Percentiles rank a stretch among this genome's conserved stretches.
Evolutionary conservation across 2,329 filamentous ascomycete genomes (phyloP).

Genomic region (Fusarium xylarioides): DNA sequence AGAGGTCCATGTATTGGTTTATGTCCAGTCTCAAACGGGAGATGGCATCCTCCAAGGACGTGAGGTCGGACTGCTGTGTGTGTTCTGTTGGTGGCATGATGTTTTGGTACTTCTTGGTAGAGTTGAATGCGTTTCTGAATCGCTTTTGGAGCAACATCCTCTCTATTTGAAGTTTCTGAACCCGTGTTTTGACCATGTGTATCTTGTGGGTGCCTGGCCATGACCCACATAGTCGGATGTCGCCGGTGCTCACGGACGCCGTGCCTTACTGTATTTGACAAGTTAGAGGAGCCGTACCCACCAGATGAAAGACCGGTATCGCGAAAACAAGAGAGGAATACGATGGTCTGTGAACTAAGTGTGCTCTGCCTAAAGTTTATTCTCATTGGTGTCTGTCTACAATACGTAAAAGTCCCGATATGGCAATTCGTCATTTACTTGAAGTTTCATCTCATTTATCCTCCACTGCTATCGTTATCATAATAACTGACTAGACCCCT

Average conservation of each 20-base stretch:
- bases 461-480: background rate
- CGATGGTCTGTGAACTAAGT: background rate
- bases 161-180: background rate
- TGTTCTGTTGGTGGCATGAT: background rate
- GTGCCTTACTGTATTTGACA: background rate
- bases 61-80: fast-evolving
- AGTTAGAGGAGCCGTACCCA: too few relatives aligned
- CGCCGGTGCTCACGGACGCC: background rate
- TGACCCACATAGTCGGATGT: background rate
- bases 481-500: fast-evolving
- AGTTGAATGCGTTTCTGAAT: background rate
- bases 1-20: background rate
- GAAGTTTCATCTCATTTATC: background rate
- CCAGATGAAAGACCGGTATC: background rate
- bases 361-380: background rate
- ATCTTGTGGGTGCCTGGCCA: background rate
- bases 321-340: background rate
- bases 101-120: too few relatives aligned
- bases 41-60: background rate
- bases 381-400: fast-evolving
- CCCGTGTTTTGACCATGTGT: background rate
- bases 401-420: fast-evolving
- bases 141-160: background rate
- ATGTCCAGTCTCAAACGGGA: background rate
- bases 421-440: fast-evolving